phyloP scores from a whole-genome alignment of 2,329 filamentous ascomycete genomes.

The Aureobasidium pullulans region DNA sequence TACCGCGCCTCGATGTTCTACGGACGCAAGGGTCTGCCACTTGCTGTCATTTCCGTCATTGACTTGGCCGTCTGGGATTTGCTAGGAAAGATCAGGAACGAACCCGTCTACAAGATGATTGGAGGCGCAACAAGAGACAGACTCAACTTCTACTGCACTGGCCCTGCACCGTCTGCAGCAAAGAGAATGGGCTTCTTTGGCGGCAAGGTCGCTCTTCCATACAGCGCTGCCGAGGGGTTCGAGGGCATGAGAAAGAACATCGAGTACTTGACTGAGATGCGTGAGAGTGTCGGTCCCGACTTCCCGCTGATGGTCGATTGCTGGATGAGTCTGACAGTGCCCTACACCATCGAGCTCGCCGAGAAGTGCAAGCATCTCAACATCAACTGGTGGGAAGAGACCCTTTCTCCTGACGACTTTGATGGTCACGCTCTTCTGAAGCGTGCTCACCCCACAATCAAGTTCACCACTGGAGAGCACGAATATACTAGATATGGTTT shows the following conservation, averaged over 20 bases:
- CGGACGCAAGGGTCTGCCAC: conserved; percentile 81
- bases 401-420: conserved; percentile 81
- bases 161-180: conserved; percentile 72
- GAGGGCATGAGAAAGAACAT: conserved; percentile 81
- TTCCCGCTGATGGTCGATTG: conserved; percentile 94
- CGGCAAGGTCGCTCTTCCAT: conserved; percentile 82
- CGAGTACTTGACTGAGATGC: conserved; percentile 77
- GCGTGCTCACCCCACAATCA: conserved; percentile 78
- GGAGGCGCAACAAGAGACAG: conserved; percentile 79
- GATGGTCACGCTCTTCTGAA: conserved; percentile 88
- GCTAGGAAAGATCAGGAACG: conserved; percentile 80
- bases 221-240: conserved; percentile 79
- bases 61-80: conserved; percentile 91
- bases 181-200: conserved; percentile 85
- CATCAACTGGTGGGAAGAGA: conserved; percentile 98
- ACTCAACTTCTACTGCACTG: conserved; percentile 90
- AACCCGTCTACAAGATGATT: conserved; percentile 91
- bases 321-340: conserved; percentile 91
- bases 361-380: conserved; percentile 75
- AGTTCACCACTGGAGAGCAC: conserved; percentile 94
- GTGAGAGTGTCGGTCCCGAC: conserved; percentile 76
- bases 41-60: conserved; percentile 89
- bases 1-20: conserved; percentile 96
- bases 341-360: conserved; percentile 86
- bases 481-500: conserved; percentile 93